Percentiles rank a stretch among this genome's conserved stretches.
Conservation (phyloP, 2,329 filamentous ascomycete species). For the Colletotrichum incanum region DNA sequence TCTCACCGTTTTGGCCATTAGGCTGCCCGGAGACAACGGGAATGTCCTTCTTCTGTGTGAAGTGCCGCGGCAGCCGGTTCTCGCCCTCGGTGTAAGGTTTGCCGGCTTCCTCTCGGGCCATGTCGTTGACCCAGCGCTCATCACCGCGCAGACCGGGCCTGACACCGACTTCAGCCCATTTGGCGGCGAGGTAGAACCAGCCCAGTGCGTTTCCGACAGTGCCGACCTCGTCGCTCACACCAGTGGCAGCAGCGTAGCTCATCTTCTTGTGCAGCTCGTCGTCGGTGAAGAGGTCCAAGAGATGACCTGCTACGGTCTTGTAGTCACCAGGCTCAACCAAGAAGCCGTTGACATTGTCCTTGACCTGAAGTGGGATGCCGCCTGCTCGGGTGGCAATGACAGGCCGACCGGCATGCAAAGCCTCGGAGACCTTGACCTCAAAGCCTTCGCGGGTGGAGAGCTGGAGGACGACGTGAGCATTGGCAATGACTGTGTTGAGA, state of each 20-base stretch:
- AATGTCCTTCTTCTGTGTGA: conserved; percentile 53
- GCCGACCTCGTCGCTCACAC: conserved; percentile 86
- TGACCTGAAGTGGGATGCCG: conserved; percentile 86
- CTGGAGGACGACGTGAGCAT: conserved; percentile 82
- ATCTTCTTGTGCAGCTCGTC: conserved; percentile 76
- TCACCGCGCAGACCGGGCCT: conserved; percentile 69
- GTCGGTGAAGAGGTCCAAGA: conserved; percentile 78
- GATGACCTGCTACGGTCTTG: conserved; percentile 77
- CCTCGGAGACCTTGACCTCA: conserved; percentile 89
- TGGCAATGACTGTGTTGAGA: conserved; percentile 82
- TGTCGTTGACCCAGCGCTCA: conserved; percentile 80
- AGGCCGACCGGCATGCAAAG: conserved; percentile 84
- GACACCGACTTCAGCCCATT: conserved; percentile 69
- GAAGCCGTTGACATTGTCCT: conserved; percentile 80
- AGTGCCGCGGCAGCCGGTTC: conserved; percentile 70
- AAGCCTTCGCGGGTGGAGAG: conserved; percentile 88
- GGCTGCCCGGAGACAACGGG: conserved; percentile 24
- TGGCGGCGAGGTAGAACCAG: conserved; percentile 85
- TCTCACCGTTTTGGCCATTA: conserved; percentile 11
- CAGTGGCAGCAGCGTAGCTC: conserved; percentile 73
- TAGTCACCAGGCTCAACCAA: conserved; percentile 81
- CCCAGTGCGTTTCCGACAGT: conserved; percentile 84
- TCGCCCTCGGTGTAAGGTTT: conserved; percentile 72
- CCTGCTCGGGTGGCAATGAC: conserved; percentile 83
- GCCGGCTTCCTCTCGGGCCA: conserved; percentile 77